phyloP scores from a whole-genome alignment of 164 flowering plant species.

The Cinnamomum chago region DNA sequence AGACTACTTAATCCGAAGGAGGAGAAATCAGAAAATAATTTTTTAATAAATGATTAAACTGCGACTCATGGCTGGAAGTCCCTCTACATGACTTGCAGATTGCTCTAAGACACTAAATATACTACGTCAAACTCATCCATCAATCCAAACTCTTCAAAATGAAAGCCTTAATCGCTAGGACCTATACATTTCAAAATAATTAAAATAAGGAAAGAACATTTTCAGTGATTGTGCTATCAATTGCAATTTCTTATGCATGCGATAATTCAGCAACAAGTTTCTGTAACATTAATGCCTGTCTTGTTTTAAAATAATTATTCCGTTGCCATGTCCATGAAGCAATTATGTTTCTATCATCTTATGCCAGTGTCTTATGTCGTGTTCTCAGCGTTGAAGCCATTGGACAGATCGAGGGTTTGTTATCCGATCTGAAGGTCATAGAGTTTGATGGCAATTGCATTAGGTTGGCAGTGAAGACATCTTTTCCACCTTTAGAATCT shows the following conservation, averaged over 20 bases:
- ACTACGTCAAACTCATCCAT: not conserved
- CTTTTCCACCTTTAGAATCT: constrained; percentile 43
- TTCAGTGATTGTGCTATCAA: too few species aligned
- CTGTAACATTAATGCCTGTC: too few species aligned
- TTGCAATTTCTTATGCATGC: too few species aligned
- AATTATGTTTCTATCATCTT: not conserved
- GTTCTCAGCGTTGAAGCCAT: constrained; percentile 47
- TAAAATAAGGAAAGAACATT: too few species aligned
- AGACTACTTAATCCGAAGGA: too few species aligned
- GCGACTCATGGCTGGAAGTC: not conserved
- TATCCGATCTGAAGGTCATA: constrained; percentile 58
- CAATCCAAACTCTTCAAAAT: too few species aligned
- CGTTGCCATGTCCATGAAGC: not conserved
- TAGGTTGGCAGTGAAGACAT: constrained; percentile 61
- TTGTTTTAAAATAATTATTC: not conserved
- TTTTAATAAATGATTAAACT: too few species aligned
- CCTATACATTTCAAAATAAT: too few species aligned
- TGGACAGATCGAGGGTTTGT: constrained; percentile 53
- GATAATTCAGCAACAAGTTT: too few species aligned
- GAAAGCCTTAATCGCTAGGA: too few species aligned
- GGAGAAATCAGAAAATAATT: too few species aligned
- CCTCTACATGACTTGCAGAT: not conserved
- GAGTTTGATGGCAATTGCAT: constrained; percentile 59
- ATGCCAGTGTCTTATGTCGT: constrained; percentile 2
- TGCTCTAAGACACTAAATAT: not conserved